phyloP scores from a whole-genome alignment of 768 basidiomycete genomes.

The Boletus rufocinnamomeus region DNA sequence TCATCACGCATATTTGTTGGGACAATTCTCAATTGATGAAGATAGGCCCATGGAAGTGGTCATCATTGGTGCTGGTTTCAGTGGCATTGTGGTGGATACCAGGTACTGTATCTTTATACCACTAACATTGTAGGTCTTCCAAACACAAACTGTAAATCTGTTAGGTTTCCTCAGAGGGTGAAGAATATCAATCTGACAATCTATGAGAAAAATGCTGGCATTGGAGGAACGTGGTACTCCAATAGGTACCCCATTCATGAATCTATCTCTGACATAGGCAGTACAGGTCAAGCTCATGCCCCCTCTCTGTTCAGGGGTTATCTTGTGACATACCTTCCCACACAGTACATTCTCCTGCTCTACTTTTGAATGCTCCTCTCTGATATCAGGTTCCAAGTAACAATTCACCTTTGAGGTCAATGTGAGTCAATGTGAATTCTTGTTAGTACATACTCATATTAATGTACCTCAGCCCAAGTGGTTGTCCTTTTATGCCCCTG shows the following conservation, averaged over 20 bases:
- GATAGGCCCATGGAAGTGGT: slow-evolving; percentile 55
- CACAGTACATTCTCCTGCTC: no score
- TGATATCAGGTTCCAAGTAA: slow-evolving; percentile 43
- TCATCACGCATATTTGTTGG: slow-evolving; percentile 29
- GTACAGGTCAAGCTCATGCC: no score
- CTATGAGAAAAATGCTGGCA: no score
- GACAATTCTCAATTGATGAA: slow-evolving; percentile 53
- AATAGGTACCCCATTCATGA: no score
- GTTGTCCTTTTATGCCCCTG: slow-evolving; percentile 61
- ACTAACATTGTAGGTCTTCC: not conserved
- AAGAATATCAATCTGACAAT: slow-evolving; percentile 56
- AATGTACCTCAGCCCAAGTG: slow-evolving; percentile 47
- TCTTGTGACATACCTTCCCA: no score
- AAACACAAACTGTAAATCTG: not conserved
- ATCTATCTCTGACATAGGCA: no score
- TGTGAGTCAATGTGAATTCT: slow-evolving; percentile 33
- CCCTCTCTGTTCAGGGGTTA: no score
- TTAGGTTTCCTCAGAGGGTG: no score
- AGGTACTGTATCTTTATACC: slow-evolving; percentile 40
- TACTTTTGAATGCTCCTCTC: no score
- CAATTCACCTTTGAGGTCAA: slow-evolving; percentile 60
- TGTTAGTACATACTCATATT: not conserved
- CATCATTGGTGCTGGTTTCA: slow-evolving; percentile 59
- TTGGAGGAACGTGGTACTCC: no score
- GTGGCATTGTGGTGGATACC: slow-evolving; percentile 60